Conservation (phyloP, 192 early-diverging fungal species). For the Podila verticillata region DNA sequence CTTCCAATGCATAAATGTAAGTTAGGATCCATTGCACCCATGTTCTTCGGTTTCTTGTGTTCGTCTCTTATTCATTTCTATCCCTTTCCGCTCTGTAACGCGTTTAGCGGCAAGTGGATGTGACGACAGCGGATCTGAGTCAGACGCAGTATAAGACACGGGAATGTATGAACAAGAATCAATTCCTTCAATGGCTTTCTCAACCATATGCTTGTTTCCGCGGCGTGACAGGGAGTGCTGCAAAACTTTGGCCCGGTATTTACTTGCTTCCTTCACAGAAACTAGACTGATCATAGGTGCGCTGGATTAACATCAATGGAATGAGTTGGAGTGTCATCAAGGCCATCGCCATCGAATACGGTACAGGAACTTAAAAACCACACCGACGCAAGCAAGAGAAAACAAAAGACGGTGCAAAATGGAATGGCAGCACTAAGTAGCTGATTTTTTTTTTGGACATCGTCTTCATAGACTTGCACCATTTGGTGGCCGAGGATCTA, state of each 20-base stretch:
- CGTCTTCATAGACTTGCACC: background rate
- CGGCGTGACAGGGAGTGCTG: background rate
- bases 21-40: background rate
- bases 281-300: constrained; percentile 32
- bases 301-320: constrained; percentile 60
- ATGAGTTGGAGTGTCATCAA: constrained; percentile 50
- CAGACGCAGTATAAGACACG: background rate
- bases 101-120: background rate
- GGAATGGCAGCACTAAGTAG: background rate
- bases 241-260: background rate
- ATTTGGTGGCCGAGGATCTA: constrained; percentile 14
- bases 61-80: background rate
- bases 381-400: background rate
- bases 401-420: background rate
- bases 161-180: background rate
- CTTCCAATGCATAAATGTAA: constrained; percentile 13
- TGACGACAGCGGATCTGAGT: constrained; percentile 5
- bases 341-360: constrained; percentile 29
- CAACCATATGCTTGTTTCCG: constrained; percentile 4
- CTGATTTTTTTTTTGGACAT: background rate
- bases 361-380: constrained; percentile 8
- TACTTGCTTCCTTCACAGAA: constrained; percentile 5
- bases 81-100: no score
- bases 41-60: background rate
- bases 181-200: constrained; percentile 6